Conservation (phyloP, 805 yeast genomes). For the Ogataea paraovalis region DNA sequence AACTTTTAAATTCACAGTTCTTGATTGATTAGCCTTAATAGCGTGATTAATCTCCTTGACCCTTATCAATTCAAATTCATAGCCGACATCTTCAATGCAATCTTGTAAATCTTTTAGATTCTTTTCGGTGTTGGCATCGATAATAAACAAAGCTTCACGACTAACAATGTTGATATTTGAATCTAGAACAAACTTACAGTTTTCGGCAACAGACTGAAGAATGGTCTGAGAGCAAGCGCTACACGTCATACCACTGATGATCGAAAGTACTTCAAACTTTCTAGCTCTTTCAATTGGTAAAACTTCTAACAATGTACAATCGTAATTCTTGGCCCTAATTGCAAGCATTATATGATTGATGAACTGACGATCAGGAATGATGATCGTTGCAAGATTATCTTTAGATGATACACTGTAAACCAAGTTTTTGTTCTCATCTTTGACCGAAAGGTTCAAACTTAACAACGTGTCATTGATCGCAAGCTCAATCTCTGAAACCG, state of each 20-base stretch:
- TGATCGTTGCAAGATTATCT: constrained; percentile 51
- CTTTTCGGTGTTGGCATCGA: constrained; percentile 38
- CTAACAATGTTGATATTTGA: constrained; percentile 54
- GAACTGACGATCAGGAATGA: constrained; percentile 48
- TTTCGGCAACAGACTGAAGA: constrained; percentile 39
- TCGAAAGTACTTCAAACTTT: constrained; percentile 51
- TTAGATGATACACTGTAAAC: constrained; percentile 29
- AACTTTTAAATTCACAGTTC: constrained; percentile 54
- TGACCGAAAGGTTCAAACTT: constrained; percentile 12
- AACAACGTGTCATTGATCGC: constrained; percentile 33
- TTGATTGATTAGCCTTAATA: constrained; percentile 43
- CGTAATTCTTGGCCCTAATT: constrained; percentile 44
- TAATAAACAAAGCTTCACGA: constrained; percentile 58
- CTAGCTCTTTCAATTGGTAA: constrained; percentile 51
- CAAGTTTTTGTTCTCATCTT: constrained; percentile 10
- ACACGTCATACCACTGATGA: constrained; percentile 73
- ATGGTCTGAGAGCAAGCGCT: constrained; percentile 63
- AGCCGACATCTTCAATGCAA: constrained; percentile 64
- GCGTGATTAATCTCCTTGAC: constrained; percentile 43
- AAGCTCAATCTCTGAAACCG: constrained; percentile 42
- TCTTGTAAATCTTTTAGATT: constrained; percentile 41
- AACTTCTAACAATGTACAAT: constrained; percentile 52
- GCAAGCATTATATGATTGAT: constrained; percentile 46
- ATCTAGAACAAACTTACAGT: constrained; percentile 48
- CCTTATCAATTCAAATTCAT: constrained; percentile 49